Evolutionary conservation across 805 yeast species (phyloP).

Genomic region (Priceomyces castillae): DNA sequence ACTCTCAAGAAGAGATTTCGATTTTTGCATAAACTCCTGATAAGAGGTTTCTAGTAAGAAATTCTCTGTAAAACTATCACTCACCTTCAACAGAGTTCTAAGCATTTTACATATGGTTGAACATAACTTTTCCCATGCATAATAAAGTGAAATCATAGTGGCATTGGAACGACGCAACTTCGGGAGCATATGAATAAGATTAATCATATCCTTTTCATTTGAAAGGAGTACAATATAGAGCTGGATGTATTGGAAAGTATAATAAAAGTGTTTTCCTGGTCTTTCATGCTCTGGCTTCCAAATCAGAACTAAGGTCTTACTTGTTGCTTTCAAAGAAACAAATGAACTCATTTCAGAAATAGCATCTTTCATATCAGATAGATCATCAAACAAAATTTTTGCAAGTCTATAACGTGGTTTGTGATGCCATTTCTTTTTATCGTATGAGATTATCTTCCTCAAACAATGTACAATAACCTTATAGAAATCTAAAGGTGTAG

Average conservation of each 20-base stretch:
- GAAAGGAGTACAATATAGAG: constrained; percentile 59
- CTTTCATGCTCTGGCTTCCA: constrained; percentile 94
- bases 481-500: constrained; percentile 29
- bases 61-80: constrained; percentile 49
- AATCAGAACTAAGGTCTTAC: constrained; percentile 72
- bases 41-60: constrained; percentile 46
- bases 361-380: constrained; percentile 53
- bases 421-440: constrained; percentile 91
- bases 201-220: constrained; percentile 52
- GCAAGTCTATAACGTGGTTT: constrained; percentile 76
- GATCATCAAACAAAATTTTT: constrained; percentile 52
- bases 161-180: constrained; percentile 77
- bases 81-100: constrained; percentile 43
- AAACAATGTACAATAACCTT: constrained; percentile 45
- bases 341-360: constrained; percentile 60
- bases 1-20: constrained; percentile 29
- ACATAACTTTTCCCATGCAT: constrained; percentile 66
- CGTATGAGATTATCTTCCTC: constrained; percentile 49
- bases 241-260: constrained; percentile 64
- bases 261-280: constrained; percentile 89
- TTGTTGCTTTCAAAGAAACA: constrained; percentile 62
- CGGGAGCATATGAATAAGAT: constrained; percentile 59
- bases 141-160: constrained; percentile 64
- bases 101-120: constrained; percentile 50
- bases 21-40: constrained; percentile 39